These are phyloP conservation scores for Globisporangium cystogenes DNA, from an alignment of 352 stramenopile genomes.

Conservation along the genomic window DNA sequence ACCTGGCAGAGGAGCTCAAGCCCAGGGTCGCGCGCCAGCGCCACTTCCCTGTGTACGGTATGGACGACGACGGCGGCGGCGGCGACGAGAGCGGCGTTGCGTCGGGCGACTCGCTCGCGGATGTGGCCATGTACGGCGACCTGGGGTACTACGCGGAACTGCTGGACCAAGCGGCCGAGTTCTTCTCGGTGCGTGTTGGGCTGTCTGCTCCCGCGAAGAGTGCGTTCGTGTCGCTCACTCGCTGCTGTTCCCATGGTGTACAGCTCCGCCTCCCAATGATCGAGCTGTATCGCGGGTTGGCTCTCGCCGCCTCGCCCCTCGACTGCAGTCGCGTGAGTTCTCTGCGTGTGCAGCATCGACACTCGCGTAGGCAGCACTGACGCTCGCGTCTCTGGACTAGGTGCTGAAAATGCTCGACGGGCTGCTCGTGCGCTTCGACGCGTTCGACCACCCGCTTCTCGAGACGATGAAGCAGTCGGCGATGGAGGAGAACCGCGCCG, in stretches of 20 bases:
- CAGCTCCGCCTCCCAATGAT: constrained; percentile 73
- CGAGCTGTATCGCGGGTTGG: constrained; percentile 57
- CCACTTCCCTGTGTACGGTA: constrained; percentile 22
- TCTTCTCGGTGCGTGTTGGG: constrained; percentile 56
- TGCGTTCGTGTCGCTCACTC: background rate
- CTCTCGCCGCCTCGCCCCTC: constrained; percentile 36
- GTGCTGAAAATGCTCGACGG: constrained; percentile 39
- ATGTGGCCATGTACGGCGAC: constrained; percentile 41
- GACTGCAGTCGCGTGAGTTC: constrained; percentile 46
- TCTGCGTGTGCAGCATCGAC: background rate
- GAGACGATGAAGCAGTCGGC: constrained; percentile 62
- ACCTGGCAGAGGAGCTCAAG: constrained; percentile 49
- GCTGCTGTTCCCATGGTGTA: background rate
- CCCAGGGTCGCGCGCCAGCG: constrained; percentile 24
- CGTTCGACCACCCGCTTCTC: constrained; percentile 67
- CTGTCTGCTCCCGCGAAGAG: background rate
- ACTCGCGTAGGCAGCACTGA: background rate
- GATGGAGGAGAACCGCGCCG: constrained; percentile 64
- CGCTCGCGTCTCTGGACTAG: constrained; percentile 8
- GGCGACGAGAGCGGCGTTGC: background rate
- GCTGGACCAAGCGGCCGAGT: constrained; percentile 65
- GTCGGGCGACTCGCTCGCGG: constrained; percentile 16
- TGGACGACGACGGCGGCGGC: constrained; percentile 7
- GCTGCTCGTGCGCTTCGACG: constrained; percentile 44
- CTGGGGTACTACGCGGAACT: constrained; percentile 73